These are phyloP conservation scores for Spiromastix sp. DNA, from an alignment of 2,329 filamentous ascomycete genomes.

Conservation along the genomic window DNA sequence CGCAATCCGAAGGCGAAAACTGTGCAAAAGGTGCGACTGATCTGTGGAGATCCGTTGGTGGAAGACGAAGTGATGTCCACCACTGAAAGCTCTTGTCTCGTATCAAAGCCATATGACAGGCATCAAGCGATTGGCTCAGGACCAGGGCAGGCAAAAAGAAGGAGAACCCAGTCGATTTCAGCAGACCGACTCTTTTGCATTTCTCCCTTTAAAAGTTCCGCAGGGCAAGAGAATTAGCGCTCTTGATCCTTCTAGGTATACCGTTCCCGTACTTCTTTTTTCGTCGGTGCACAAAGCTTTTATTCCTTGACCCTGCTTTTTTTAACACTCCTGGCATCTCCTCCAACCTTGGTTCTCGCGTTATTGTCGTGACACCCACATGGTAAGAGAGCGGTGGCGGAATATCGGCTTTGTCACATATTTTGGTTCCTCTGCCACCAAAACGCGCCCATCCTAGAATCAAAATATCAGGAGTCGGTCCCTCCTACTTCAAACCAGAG, in stretches of 20 bases:
- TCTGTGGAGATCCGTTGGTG: slow-evolving; percentile 3
- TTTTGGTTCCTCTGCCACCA: background rate
- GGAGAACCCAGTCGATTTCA: too few relatives aligned
- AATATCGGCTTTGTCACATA: background rate
- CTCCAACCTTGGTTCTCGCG: slow-evolving; percentile 1
- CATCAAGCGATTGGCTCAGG: slow-evolving; percentile 1
- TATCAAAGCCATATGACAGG: background rate
- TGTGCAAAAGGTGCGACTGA: slow-evolving; percentile 1
- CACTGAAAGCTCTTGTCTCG: slow-evolving; percentile 1
- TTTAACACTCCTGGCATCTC: slow-evolving; percentile 2
- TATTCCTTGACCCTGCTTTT: slow-evolving; percentile 1
- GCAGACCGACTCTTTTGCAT: slow-evolving; percentile 4
- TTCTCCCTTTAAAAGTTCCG: slow-evolving; percentile 1
- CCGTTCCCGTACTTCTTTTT: slow-evolving; percentile 6
- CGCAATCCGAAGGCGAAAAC: slow-evolving; percentile 1
- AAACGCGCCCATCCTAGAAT: background rate
- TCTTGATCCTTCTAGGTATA: background rate
- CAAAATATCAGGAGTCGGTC: slow-evolving; percentile 1
- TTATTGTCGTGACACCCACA: slow-evolving; percentile 4
- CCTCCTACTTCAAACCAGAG: too few relatives aligned
- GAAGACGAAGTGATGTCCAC: slow-evolving; percentile 2
- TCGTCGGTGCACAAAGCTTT: slow-evolving; percentile 3
- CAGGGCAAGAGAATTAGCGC: background rate
- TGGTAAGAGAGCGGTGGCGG: slow-evolving; percentile 5
- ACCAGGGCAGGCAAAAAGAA: background rate